Base-by-base conservation (phyloP, 1,284 basidiomycete genomes). In the Moesziomyces antarcticus region DNA sequence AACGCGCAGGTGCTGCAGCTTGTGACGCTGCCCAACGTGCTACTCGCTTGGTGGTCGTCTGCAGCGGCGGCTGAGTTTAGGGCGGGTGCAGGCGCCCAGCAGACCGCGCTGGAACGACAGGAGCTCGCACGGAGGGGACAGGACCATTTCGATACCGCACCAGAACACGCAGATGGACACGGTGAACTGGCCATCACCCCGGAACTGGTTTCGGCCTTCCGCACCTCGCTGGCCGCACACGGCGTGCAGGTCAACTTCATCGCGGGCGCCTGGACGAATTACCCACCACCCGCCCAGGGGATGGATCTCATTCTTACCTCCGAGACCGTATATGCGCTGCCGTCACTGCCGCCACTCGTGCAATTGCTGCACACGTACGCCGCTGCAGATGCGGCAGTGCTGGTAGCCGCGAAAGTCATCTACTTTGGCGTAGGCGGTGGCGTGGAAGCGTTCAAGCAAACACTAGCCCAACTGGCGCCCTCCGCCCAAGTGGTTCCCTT, bases 351-450 rank as follows among this genome's bases (percentile, higher is more conserved):
- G 0, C 85, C 89, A n/a, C 86, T 97, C 22, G 86, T 94, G 14
- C 80, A 85, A 27, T 85, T 88, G 1, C 75, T 89, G 5, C 60
- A 55, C 10, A 20, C 44, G 18, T 67, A 68, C 40, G 64, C 59
- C 25, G 21, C 7, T 4, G 35, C 48, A 13, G 44, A 54, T 11
- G 56, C 44, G n/a, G 45, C 88, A 10, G 92, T 90, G 78, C 87
- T 94, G 14, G 90, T 93, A 4, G 92, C 93, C 0, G 91, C 90
- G n/a, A 98, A 95, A 85, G 88, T 93, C 11, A 86, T 97, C 27
- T 98, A 99, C 84, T 98, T 98, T 85, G 96, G 96, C 18, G 94
- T 98, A 4, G 96, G 96, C 0, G 95, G 95, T 0, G 93, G 94
- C 0, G 87, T 94, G 10, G 85, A 88, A 22, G 90, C 91, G 61